Evolutionary conservation across 164 flowering plant genomes (phyloP), one percentile per base, ranked within the genome.

Genomic region (Taxillus chinensis): DNA sequence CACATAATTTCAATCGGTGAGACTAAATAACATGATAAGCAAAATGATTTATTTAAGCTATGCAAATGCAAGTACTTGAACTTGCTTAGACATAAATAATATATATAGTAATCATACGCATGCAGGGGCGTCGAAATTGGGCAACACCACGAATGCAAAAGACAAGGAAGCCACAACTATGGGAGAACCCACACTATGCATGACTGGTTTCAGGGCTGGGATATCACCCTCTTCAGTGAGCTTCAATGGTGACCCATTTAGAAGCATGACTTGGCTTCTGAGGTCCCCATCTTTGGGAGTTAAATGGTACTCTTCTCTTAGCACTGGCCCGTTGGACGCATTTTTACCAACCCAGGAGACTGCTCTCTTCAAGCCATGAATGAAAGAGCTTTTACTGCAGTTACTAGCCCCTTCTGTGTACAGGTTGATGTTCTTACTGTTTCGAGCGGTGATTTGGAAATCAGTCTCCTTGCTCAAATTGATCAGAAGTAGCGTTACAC

Each of bases 221-320:
- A 88, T 79, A 15, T 80, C 74, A 64, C 91, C 96, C 38, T 66
- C 65, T 8, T 67, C 74, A 0, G 82, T 75, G 6, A 86, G 75
- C 75, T 77, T 64, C 60, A 93, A 67, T 2, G 82, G 86, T 39
- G 12, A 59, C 8, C 89, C 92, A 69, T 93, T 90, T 10, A 93
- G 78, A 52, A 85, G 43, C 89, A 84, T 79, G 40, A 73, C 80
- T 61, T 72, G 80, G 79, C 97, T 93, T 65, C 64, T 78, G 48
- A 93, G 73, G 71, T 82, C 41, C 37, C 96, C 92, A 49, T 78
- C 77, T 69, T 75, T 60, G 8, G 98, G 85, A 7, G 91, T 84
- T 60, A 93, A 67, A 65, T 86, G 89, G 73, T 90, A 90, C 67
- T 88, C 95, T 58, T 88, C 90, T 61, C 95, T 82, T 55, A n/a